These are phyloP conservation scores for Phaeosphaeriaceae sp. DNA, from an alignment of 2,329 filamentous ascomycete species.

Conservation along the genomic window DNA sequence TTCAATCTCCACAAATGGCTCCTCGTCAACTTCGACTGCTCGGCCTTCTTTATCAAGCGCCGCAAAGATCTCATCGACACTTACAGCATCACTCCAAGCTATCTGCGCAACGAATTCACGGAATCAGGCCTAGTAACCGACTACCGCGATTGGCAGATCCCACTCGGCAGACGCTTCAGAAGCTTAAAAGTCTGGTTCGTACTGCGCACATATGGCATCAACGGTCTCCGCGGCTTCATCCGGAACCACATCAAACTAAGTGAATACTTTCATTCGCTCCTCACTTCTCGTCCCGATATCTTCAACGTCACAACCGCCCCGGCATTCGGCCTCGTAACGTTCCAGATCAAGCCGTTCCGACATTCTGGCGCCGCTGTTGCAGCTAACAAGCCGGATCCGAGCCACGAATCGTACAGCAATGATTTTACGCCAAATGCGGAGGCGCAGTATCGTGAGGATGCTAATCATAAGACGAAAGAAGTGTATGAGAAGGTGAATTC, in stretches of 20 bases:
- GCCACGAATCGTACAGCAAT: no score
- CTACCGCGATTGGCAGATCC: conserved; percentile 97
- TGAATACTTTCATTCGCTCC: conserved; percentile 69
- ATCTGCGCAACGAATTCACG: conserved; percentile 81
- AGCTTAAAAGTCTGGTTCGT: conserved; percentile 96
- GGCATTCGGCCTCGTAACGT: conserved; percentile 80
- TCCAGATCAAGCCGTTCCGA: conserved; percentile 68
- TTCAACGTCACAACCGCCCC: conserved; percentile 79
- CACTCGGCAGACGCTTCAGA: conserved; percentile 85
- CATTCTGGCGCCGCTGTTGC: no score
- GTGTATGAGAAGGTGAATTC: conserved; percentile 78
- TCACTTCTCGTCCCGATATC: conserved; percentile 68
- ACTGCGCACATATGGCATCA: conserved; percentile 78
- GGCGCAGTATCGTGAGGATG: no score
- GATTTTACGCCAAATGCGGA: no score
- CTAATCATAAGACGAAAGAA: conserved; percentile 72
- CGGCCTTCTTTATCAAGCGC: conserved; percentile 78
- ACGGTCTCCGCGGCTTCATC: conserved; percentile 76
- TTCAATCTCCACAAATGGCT: conserved; percentile 99
- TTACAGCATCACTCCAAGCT: conserved; percentile 78
- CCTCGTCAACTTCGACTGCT: conserved; percentile 85
- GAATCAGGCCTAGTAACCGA: conserved; percentile 87
- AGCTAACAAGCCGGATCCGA: no score
- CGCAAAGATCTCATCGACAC: conserved; percentile 77
- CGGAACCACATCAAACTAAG: conserved; percentile 71